phyloP scores from a whole-genome alignment of 164 flowering plant species.

The Aristolochia californica region DNA sequence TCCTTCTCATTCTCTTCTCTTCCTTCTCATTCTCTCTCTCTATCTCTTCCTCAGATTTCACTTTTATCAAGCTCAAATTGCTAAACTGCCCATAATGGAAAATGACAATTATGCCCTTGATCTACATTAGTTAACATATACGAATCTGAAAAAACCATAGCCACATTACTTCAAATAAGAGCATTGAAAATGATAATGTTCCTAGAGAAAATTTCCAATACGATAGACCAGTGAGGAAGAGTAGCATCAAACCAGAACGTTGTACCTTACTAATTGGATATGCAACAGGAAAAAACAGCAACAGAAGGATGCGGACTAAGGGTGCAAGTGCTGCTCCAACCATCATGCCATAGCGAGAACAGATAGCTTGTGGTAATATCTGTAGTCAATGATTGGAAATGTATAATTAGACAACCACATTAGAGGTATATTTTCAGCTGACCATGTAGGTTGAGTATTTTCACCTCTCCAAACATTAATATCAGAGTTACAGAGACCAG shows the following conservation, averaged over 20 bases:
- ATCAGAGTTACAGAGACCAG: conserved; percentile 57
- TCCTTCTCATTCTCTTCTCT: too few relatives aligned
- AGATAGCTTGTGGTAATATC: conserved; percentile 70
- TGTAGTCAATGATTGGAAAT: conserved; percentile 8
- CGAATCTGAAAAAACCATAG: too few relatives aligned
- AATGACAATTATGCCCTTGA: too few relatives aligned
- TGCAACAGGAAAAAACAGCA: conserved; percentile 41
- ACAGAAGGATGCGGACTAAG: conserved; percentile 43
- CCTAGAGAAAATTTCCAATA: background rate
- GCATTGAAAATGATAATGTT: background rate
- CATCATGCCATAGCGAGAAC: conserved; percentile 52
- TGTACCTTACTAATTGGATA: conserved; percentile 70
- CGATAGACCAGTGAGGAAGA: background rate
- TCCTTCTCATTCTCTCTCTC: too few relatives aligned
- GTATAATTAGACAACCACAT: background rate
- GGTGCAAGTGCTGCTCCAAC: conserved; percentile 48
- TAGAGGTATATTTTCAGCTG: too few relatives aligned
- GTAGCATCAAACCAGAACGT: background rate
- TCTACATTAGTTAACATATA: too few relatives aligned
- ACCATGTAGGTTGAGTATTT: background rate
- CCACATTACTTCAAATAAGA: too few relatives aligned
- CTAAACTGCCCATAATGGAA: too few relatives aligned
- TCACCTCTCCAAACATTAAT: conserved; percentile 69
- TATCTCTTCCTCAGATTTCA: too few relatives aligned
- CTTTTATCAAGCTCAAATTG: too few relatives aligned